These are phyloP conservation scores for Earliella scabrosa DNA, from an alignment of 1,284 basidiomycete species.

Conservation along the genomic window DNA sequence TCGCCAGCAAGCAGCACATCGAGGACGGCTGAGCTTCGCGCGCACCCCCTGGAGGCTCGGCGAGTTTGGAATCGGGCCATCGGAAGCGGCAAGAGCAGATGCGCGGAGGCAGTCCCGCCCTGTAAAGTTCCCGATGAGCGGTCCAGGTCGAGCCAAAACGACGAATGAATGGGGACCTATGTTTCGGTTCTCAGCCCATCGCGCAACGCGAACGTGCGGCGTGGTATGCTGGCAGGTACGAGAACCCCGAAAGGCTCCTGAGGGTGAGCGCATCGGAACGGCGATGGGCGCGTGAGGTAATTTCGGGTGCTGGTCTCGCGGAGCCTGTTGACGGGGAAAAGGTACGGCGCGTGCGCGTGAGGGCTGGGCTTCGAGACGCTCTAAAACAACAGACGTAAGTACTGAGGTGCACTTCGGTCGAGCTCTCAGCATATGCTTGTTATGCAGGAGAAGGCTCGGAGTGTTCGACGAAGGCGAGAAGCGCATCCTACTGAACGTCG, in stretches of 20 bases:
- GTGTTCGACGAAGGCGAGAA: conserved; percentile 3
- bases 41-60: neutral
- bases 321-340: neutral
- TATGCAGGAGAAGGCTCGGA: too few species aligned
- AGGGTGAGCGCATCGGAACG: neutral
- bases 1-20: neutral
- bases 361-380: neutral
- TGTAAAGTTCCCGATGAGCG: too few species aligned
- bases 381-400: neutral
- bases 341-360: neutral
- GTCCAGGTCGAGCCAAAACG: neutral
- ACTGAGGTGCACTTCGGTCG: neutral
- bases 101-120: too few species aligned
- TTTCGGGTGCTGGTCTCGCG: neutral
- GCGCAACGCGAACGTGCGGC: neutral
- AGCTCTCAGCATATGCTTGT: neutral
- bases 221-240: neutral
- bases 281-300: conserved; percentile 2
- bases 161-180: too few species aligned
- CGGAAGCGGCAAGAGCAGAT: neutral
- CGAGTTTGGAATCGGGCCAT: neutral
- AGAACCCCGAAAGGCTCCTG: neutral
- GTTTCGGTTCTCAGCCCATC: neutral
- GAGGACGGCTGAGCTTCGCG: neutral
- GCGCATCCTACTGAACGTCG: neutral